Evolutionary conservation across 495 filamentous ascomycete genomes (phyloP).

Genomic region (Filosporella fistucella): DNA sequence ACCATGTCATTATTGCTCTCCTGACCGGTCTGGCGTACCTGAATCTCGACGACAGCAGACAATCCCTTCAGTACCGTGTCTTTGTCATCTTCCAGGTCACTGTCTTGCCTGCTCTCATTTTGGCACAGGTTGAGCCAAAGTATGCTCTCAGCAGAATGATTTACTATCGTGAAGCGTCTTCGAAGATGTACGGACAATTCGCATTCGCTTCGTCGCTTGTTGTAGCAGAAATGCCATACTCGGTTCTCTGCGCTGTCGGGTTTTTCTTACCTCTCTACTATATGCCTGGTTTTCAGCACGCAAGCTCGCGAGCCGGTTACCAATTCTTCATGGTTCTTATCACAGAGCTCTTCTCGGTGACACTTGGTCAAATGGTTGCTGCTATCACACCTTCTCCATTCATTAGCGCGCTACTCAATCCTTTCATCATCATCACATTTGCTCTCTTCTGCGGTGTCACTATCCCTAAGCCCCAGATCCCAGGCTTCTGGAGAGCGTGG

Average conservation of each 20-base stretch:
- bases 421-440: constrained; percentile 61
- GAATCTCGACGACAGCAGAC: constrained; percentile 59
- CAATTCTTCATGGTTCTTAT: constrained; percentile 69
- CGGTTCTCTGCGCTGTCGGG: constrained; percentile 47
- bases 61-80: constrained; percentile 76
- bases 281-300: constrained; percentile 23
- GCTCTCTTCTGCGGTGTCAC: constrained; percentile 70
- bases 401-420: constrained; percentile 64
- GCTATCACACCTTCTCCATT: constrained; percentile 68
- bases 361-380: constrained; percentile 74
- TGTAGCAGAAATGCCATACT: constrained; percentile 67
- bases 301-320: constrained; percentile 62
- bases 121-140: constrained; percentile 51
- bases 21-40: constrained; percentile 79
- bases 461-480: constrained; percentile 49
- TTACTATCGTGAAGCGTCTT: constrained; percentile 65
- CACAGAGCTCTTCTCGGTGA: constrained; percentile 70
- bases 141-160: constrained; percentile 61
- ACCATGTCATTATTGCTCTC: constrained; percentile 77
- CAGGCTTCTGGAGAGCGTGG: constrained; percentile 61
- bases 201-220: constrained; percentile 60
- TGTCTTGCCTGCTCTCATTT: constrained; percentile 40
- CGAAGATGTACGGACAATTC: constrained; percentile 66
- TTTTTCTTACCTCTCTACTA: constrained; percentile 24
- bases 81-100: constrained; percentile 72